These are phyloP conservation scores for Boletus tylopilopsis DNA, from an alignment of 768 basidiomycete species.

Conservation along the genomic window DNA sequence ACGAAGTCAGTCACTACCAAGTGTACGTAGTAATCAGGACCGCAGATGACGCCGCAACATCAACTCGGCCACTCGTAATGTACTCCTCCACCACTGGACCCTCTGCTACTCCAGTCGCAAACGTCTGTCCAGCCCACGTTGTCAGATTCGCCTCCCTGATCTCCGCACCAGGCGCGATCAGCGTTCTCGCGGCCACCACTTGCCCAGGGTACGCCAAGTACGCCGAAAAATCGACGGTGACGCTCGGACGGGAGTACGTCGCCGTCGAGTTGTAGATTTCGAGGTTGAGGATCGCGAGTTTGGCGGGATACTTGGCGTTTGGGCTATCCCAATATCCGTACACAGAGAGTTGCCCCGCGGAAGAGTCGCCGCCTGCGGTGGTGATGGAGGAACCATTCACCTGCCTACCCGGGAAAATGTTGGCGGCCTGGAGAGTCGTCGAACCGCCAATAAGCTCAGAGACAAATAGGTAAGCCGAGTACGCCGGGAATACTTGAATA, in stretches of 20 bases:
- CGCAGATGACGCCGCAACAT: constrained; percentile 37
- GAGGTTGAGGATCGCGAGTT: constrained; percentile 47
- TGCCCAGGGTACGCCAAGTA: constrained; percentile 30
- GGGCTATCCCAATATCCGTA: constrained; percentile 49
- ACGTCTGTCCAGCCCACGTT: constrained; percentile 51
- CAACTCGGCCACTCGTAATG: constrained; percentile 31
- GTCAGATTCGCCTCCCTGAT: constrained; percentile 41
- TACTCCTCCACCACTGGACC: constrained; percentile 40
- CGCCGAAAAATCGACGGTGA: constrained; percentile 45
- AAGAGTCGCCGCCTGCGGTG: constrained; percentile 44
- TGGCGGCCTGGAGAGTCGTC: constrained; percentile 41
- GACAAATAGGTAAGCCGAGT: constrained; percentile 49
- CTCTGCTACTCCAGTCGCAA: constrained; percentile 34
- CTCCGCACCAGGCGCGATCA: constrained; percentile 49
- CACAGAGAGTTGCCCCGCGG: constrained; percentile 45
- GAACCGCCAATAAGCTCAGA: constrained; percentile 46
- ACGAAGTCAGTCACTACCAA: neutral
- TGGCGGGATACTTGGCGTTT: constrained; percentile 34
- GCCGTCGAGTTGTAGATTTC: constrained; percentile 50
- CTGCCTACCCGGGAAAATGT: constrained; percentile 50
- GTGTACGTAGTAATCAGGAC: constrained; percentile 26
- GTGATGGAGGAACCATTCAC: constrained; percentile 51
- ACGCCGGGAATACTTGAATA: constrained; percentile 50
- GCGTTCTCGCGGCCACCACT: constrained; percentile 36
- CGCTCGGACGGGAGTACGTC: constrained; percentile 35